Percentiles rank a stretch among this genome's conserved stretches.
These are phyloP conservation scores for Suillus hirtellus DNA, from an alignment of 768 basidiomycete species.

Conservation along the genomic window DNA sequence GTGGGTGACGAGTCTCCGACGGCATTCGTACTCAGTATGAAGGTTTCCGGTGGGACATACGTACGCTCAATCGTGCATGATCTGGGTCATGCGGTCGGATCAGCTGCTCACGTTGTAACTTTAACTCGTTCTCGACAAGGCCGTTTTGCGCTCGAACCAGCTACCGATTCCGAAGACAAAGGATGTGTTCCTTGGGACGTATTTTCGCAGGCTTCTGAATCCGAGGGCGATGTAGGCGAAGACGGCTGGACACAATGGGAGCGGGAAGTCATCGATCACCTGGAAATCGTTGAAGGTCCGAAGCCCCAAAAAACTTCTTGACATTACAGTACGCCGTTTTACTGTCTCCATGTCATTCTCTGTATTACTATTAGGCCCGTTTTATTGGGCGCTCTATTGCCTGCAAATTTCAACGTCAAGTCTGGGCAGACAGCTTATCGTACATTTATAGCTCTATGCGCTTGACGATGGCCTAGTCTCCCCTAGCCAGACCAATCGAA, in stretches of 20 bases:
- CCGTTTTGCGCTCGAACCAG: constrained; percentile 58
- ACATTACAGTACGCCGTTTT: not conserved
- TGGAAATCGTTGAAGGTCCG: constrained; percentile 53
- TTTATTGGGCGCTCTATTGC: not conserved
- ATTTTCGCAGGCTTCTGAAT: constrained; percentile 59
- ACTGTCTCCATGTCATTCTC: not conserved
- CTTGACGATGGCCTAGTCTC: not conserved
- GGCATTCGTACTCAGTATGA: constrained; percentile 88
- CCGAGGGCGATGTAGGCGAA: constrained; percentile 55
- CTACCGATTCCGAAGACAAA: constrained; percentile 50
- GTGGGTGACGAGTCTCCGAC: constrained; percentile 50
- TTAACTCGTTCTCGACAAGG: constrained; percentile 90
- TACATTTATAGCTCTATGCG: not conserved
- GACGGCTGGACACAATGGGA: constrained; percentile 85
- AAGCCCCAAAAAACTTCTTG: constrained; percentile 16
- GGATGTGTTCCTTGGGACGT: constrained; percentile 75
- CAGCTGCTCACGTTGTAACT: constrained; percentile 91
- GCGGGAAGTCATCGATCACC: constrained; percentile 64
- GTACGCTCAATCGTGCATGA: constrained; percentile 96
- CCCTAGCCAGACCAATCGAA: not conserved
- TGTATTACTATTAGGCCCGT: not conserved
- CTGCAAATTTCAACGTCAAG: not conserved
- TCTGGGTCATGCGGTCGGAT: constrained; percentile 78
- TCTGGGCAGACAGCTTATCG: not conserved
- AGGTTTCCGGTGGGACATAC: constrained; percentile 94